These are phyloP conservation scores for Mycena capillaripes DNA, from an alignment of 768 basidiomycete genomes.

Conservation along the genomic window DNA sequence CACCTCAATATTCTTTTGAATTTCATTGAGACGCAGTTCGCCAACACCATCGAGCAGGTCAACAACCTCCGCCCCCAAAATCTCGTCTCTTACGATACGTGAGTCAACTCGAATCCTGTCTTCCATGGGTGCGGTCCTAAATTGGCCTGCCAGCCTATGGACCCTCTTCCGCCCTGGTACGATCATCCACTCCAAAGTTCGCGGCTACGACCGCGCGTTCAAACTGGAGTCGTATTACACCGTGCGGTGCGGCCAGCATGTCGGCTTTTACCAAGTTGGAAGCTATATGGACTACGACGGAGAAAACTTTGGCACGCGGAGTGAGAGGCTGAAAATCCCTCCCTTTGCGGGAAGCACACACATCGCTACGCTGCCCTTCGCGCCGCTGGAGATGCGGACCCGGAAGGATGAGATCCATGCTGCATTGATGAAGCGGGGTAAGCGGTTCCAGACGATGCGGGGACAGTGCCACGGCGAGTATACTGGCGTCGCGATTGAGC, in stretches of 20 bases:
- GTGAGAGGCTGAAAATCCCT: slow-evolving; percentile 24
- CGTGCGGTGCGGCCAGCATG: slow-evolving; percentile 14
- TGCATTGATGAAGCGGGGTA: slow-evolving; percentile 53
- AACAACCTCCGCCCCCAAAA: slow-evolving; percentile 30
- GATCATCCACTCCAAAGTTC: slow-evolving; percentile 30
- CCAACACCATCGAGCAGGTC: slow-evolving; percentile 27
- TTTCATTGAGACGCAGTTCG: slow-evolving; percentile 28
- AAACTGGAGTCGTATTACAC: slow-evolving; percentile 24
- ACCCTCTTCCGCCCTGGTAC: slow-evolving; percentile 30
- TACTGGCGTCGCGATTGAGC: slow-evolving; percentile 29
- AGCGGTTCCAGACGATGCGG: slow-evolving; percentile 26
- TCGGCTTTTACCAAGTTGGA: slow-evolving; percentile 11
- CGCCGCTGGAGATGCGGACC: slow-evolving; percentile 65
- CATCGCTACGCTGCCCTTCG: slow-evolving; percentile 21
- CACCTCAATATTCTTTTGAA: slow-evolving; percentile 26
- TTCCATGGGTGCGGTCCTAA: not conserved
- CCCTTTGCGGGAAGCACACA: slow-evolving; percentile 25
- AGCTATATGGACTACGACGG: slow-evolving; percentile 32
- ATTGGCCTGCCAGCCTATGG: slow-evolving; percentile 11
- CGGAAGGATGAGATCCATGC: slow-evolving; percentile 74
- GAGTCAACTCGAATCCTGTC: not conserved
- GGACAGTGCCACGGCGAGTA: slow-evolving; percentile 35
- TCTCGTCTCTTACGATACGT: slow-evolving; percentile 28
- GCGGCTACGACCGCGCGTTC: slow-evolving; percentile 31
- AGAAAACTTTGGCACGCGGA: slow-evolving; percentile 22